Conservation (phyloP, 441 rosid genomes). For the Cnidoscolus chayamansa region DNA sequence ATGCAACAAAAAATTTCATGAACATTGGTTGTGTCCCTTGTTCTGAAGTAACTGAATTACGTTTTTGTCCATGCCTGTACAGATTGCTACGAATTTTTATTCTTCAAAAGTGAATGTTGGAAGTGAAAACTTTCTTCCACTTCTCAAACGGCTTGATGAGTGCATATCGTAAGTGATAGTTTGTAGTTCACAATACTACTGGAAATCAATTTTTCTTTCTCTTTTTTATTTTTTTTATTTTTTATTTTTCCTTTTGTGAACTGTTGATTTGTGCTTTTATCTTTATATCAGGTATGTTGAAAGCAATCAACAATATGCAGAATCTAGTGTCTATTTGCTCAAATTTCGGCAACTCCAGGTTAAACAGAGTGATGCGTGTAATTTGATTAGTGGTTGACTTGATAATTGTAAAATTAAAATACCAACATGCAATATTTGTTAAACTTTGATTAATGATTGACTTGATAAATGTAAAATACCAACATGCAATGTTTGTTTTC, state of each 20-base stretch:
- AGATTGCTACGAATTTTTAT: constrained; percentile 89
- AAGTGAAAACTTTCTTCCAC: constrained; percentile 72
- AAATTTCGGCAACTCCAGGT: constrained; percentile 99
- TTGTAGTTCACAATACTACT: background rate
- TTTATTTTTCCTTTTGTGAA: background rate
- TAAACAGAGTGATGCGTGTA: constrained; percentile 14
- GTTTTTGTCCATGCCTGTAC: constrained; percentile 28
- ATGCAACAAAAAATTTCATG: constrained; percentile 1
- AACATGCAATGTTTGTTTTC: constrained; percentile 4
- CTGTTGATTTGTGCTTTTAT: background rate
- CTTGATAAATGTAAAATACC: constrained; percentile 10
- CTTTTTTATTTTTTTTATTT: no score
- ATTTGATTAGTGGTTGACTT: constrained; percentile 10
- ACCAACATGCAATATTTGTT: constrained; percentile 1
- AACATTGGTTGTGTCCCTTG: background rate
- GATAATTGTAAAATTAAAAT: constrained; percentile 2
- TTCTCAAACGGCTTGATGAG: constrained; percentile 89
- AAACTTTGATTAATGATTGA: constrained; percentile 5
- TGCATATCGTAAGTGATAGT: constrained; percentile 76
- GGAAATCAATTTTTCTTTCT: no score
- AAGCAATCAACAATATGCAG: constrained; percentile 89
- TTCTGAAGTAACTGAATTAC: constrained; percentile 12
- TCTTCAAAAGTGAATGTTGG: constrained; percentile 83
- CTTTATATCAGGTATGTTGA: constrained; percentile 64
- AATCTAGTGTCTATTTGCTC: constrained; percentile 86